These are phyloP conservation scores for Ailanthus altissimus DNA, from an alignment of 345 rosid genomes.

Conservation along the genomic window DNA sequence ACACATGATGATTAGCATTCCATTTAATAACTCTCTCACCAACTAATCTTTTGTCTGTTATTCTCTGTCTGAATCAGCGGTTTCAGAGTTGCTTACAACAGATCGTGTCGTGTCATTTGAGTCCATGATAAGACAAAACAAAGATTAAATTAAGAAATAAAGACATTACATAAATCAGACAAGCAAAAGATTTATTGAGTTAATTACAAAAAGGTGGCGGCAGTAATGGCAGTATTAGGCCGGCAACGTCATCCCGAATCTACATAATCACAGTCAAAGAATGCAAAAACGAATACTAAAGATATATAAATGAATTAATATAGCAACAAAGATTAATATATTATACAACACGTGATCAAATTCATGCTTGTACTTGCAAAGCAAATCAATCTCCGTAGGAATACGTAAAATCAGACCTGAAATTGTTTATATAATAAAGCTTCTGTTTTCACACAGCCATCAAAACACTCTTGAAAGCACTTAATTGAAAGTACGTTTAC, in stretches of 20 bases:
- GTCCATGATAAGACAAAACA: not conserved
- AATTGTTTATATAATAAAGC: too few species aligned
- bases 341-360: too few species aligned
- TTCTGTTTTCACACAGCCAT: too few species aligned
- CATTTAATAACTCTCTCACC: not conserved
- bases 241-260: not conserved
- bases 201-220: not conserved
- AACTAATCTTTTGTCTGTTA: not conserved
- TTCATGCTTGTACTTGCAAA: too few species aligned
- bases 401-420: too few species aligned
- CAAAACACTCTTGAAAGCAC: too few species aligned
- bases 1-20: not conserved
- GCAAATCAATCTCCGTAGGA: too few species aligned
- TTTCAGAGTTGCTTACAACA: not conserved
- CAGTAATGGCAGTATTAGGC: not conserved
- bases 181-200: not conserved
- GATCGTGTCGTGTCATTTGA: not conserved
- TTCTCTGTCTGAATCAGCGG: not conserved
- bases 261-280: not conserved
- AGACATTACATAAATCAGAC: not conserved
- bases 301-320: too few species aligned
- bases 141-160: not conserved
- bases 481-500: too few species aligned
- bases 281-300: too few species aligned
- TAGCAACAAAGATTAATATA: too few species aligned